phyloP scores from a whole-genome alignment of 225 moss, liverwort and hornwort species.

The Ulota crispa region DNA sequence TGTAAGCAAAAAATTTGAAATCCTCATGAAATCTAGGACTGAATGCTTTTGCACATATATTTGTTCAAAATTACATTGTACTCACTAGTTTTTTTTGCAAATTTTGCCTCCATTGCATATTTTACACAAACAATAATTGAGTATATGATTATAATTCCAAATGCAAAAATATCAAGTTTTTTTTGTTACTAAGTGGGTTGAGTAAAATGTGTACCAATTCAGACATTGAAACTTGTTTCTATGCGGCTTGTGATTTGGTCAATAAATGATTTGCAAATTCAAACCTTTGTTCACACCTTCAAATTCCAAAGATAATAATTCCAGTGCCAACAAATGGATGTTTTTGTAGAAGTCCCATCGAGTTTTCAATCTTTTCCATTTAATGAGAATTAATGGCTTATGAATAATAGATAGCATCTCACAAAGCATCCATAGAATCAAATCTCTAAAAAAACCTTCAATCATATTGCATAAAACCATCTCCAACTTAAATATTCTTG shows the following conservation, averaged over 20 bases:
- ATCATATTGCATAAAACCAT: not conserved
- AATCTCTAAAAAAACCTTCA: not conserved
- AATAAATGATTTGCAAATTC: not conserved
- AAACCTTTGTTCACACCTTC: not conserved
- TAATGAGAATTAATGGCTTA: fast-evolving
- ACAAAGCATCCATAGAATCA: not conserved
- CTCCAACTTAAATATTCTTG: not conserved
- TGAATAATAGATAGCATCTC: not conserved
- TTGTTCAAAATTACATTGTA: too few species aligned
- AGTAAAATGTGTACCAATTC: slow-evolving; percentile 17
- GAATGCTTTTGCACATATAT: too few species aligned
- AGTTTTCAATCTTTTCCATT: not conserved
- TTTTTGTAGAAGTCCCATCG: not conserved
- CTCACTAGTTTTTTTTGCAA: too few species aligned
- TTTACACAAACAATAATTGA: too few species aligned
- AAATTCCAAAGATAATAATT: not conserved
- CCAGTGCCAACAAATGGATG: not conserved
- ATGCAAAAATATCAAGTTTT: too few species aligned
- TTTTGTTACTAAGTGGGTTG: not conserved
- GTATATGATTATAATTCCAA: too few species aligned
- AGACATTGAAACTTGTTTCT: slow-evolving; percentile 6
- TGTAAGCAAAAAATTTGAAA: too few species aligned
- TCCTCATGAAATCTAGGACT: too few species aligned
- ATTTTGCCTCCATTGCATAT: too few species aligned
- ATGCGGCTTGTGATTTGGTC: not conserved